These are phyloP conservation scores for Jamesozyma spencerorum DNA, from an alignment of 805 yeast genomes.

Conservation along the genomic window DNA sequence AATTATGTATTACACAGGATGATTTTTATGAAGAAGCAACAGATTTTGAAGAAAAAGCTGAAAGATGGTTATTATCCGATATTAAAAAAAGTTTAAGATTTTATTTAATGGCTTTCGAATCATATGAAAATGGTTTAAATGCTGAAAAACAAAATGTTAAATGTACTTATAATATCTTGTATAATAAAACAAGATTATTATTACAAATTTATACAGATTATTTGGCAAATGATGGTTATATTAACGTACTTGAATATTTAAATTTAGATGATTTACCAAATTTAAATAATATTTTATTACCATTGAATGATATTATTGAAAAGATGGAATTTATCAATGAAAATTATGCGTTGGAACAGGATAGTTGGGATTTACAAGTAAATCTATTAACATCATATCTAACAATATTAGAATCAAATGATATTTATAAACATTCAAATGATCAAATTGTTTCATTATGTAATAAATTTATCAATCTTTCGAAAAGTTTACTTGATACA, in stretches of 20 bases:
- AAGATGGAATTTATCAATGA: constrained; percentile 16
- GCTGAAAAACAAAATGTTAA: constrained; percentile 16
- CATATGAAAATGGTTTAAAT: constrained; percentile 31
- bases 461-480: constrained; percentile 11
- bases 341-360: constrained; percentile 10
- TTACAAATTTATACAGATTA: constrained; percentile 26
- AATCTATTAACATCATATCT: constrained; percentile 24
- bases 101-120: constrained; percentile 20
- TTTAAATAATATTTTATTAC: constrained; percentile 8
- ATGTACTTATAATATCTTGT: constrained; percentile 30
- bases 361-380: constrained; percentile 28
- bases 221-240: constrained; percentile 23
- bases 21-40: constrained; percentile 29
- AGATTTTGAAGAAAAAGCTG: constrained; percentile 29
- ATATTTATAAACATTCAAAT: constrained; percentile 2
- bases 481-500: constrained; percentile 11
- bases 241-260: constrained; percentile 24
- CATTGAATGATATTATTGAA: constrained; percentile 15
- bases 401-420: constrained; percentile 17
- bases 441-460: constrained; percentile 14
- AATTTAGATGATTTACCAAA: constrained; percentile 20
- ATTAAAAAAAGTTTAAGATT: constrained; percentile 23
- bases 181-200: constrained; percentile 25
- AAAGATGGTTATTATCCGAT: constrained; percentile 29
- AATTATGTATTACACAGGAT: constrained; percentile 16